These are phyloP conservation scores for Boletus reticuloceps DNA, from an alignment of 768 basidiomycete genomes.

Conservation along the genomic window DNA sequence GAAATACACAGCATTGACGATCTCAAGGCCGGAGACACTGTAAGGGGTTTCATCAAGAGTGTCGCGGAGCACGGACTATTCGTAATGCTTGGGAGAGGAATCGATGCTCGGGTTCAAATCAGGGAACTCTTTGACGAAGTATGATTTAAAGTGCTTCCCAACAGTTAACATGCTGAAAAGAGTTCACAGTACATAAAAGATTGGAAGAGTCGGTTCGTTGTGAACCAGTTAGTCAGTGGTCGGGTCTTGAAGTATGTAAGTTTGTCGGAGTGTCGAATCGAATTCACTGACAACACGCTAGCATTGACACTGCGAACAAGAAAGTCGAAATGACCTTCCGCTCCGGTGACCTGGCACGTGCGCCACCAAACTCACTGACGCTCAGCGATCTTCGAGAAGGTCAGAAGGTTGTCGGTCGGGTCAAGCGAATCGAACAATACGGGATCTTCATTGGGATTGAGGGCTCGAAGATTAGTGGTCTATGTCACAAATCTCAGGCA, in stretches of 20 bases:
- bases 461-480: conserved; percentile 78
- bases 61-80: conserved; percentile 87
- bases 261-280: neutral
- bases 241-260: conserved; percentile 68
- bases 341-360: conserved; percentile 51
- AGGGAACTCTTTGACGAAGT: conserved; percentile 89
- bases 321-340: conserved; percentile 92
- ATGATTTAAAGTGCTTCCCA: conserved; percentile 1
- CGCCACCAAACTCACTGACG: conserved; percentile 36
- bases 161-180: conserved; percentile 5
- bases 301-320: conserved; percentile 66
- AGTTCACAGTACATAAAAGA: conserved; percentile 82
- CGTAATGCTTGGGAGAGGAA: conserved; percentile 75
- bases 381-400: conserved; percentile 66
- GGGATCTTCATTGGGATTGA: conserved; percentile 92
- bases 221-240: conserved; percentile 84
- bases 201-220: conserved; percentile 81
- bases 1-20: conserved; percentile 63
- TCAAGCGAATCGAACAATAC: conserved; percentile 83
- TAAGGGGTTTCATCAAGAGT: conserved; percentile 89
- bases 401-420: conserved; percentile 73
- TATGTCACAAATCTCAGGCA: conserved; percentile 95
- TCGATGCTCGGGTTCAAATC: conserved; percentile 92
- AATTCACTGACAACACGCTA: conserved; percentile 31
- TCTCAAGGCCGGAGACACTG: conserved; percentile 66